phyloP scores from a whole-genome alignment of 805 yeast species.

The Metschnikowia anglica region DNA sequence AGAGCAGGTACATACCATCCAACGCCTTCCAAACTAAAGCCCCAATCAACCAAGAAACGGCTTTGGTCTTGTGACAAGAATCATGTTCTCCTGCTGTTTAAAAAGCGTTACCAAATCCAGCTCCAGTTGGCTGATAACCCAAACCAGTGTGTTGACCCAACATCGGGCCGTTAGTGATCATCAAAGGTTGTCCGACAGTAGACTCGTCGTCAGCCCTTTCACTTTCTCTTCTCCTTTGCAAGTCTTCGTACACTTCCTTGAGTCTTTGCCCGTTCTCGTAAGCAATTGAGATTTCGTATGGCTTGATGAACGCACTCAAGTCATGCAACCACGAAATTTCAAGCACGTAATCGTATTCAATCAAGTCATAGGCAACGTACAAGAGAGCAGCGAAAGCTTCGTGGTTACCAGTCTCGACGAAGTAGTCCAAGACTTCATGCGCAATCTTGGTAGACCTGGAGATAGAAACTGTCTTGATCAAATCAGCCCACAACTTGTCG shows the following conservation, averaged over 20 bases:
- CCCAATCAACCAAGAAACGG: constrained; percentile 20
- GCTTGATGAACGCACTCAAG: constrained; percentile 82
- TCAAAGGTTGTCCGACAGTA: constrained; percentile 62
- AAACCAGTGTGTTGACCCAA: constrained; percentile 43
- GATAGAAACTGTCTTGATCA: constrained; percentile 85
- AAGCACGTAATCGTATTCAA: constrained; percentile 78
- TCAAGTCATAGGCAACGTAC: constrained; percentile 77
- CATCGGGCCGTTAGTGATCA: constrained; percentile 78
- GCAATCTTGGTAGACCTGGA: constrained; percentile 80
- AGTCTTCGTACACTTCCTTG: constrained; percentile 63
- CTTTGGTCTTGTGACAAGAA: not conserved
- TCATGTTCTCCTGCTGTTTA: constrained; percentile 11
- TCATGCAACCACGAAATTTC: constrained; percentile 91
- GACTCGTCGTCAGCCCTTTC: constrained; percentile 51
- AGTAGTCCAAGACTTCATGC: constrained; percentile 83
- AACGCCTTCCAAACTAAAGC: not conserved
- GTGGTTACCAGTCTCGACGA: constrained; percentile 94
- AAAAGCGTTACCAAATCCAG: constrained; percentile 62
- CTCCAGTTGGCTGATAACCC: constrained; percentile 70
- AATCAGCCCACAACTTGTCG: constrained; percentile 93
- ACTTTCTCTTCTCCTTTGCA: constrained; percentile 65
- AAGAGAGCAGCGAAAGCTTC: constrained; percentile 91
- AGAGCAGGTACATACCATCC: not conserved
- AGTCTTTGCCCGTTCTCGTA: constrained; percentile 74
- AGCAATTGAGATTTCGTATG: constrained; percentile 82